Evolutionary conservation across 225 moss, liverwort and hornwort species (phyloP).

Genomic region (Antitrichia curtipendula): DNA sequence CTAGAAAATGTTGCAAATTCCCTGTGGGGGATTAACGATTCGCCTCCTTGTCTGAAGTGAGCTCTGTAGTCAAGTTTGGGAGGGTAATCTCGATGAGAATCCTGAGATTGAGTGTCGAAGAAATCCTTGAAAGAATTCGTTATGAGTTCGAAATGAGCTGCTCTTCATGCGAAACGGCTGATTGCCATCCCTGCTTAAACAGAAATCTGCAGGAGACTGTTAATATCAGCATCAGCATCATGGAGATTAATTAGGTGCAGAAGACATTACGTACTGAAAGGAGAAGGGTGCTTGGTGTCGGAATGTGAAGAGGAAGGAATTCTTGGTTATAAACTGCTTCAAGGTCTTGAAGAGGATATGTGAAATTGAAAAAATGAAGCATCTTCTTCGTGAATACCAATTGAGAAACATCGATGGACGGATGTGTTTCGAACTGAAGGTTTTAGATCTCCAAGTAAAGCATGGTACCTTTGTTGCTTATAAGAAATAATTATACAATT

Average conservation of each 20-base stretch:
- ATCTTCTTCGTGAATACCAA: background rate
- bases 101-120: no score
- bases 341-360: background rate
- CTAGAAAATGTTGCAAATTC: background rate
- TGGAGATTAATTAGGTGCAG: background rate
- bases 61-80: background rate
- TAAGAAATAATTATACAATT: background rate
- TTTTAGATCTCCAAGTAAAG: background rate
- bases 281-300: background rate
- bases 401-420: background rate
- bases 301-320: background rate
- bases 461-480: background rate
- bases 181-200: background rate
- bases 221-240: background rate
- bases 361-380: background rate
- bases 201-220: background rate
- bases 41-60: background rate
- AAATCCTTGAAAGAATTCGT: background rate
- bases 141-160: background rate
- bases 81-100: background rate
- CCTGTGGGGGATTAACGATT: background rate
- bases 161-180: background rate
- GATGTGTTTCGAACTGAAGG: background rate
- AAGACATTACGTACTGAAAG: background rate
- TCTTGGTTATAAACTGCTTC: background rate